Evolutionary conservation across 441 rosid genomes (phyloP), one percentile per base, ranked within the genome.

Genomic region (Croton setiger): DNA sequence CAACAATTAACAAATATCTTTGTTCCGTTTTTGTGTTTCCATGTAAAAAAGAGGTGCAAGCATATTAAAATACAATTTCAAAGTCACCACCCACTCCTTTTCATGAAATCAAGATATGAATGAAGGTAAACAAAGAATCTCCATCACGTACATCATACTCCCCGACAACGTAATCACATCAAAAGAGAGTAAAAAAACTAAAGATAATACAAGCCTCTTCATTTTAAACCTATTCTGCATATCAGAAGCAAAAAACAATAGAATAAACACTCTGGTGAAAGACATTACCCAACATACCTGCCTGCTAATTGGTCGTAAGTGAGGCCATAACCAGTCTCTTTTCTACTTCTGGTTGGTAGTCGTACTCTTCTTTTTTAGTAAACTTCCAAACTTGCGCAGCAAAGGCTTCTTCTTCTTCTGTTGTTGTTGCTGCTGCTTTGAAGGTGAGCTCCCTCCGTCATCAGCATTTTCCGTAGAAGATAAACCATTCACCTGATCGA

Each of bases 331-430:
- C 47, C 51, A 75, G 63, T 53, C 61, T 33, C 69, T 37, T 78
- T 55, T 64, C 83, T 83, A 87, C 80, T 84, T 90, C 64, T 33
- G 88, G 77, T 78, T 88, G 89, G 84, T 77, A 60, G 82, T 27
- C 31, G 31, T 67, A 53, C 88, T 77, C 82, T 87, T 91, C 88
- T 93, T 91, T 82, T 91, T 89, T 10, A 91, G 91, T 66, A 93
- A 79, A 82, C 81, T 89, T 67, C 97, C 93, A 1, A 93, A 91
- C 76, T 93, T 93, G 11, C 76, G 76, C 33, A 91, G 90, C 84
- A 93, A 75, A n/a, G 93, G 91, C 75, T 89, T 91, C 83, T 90
- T 93, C 83, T 91, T 93, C 84, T 87, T 93, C 74, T 77, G 85
- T 17, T 81, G 91, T 73, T 77, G 85, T 17, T 81, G 91, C 13